Evolutionary conservation across 306 rosid genomes (phyloP), one percentile per base, ranked within the genome.

Genomic region (Pyrus betulifolia): DNA sequence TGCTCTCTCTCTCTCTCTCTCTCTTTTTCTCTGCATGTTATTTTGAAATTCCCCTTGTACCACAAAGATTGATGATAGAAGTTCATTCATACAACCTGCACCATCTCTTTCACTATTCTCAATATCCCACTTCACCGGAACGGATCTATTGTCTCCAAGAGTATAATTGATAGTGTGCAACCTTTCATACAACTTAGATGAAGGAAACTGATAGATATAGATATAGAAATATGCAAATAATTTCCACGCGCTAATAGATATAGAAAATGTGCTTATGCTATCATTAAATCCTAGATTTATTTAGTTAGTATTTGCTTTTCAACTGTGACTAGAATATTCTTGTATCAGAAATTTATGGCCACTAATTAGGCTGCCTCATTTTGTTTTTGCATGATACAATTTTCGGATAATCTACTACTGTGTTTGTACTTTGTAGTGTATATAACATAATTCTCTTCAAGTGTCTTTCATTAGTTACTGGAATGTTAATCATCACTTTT

Each of bases 331-430:
- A 49, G 54, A 19, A 49, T 49, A 49, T 49, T 49, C 55, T 49
- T 49, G 55, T 49, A 49, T 15, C 8, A 6, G 8, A 11, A n/a
- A 71, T 57, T 33, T 71, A 31, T 12, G 61, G 44, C 66, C 4
- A 5, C 17, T 74, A 18, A 63, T 38, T 22, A 65, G 67, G 67
- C 35, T 40, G n/a, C 71, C 45, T 38, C 42, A 21, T 68, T 60
- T 1, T 7, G 11, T 62, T 10, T 70, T 52, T 69, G 62, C 69
- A 28, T 42, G 65, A n/a, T 42, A 45, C 31, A 63, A 51, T 70
- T 28, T 74, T 79, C 27, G 25, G 76, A 77, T 67, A 27, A 7
- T 59, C 58, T 60, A 38, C 58, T 60, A 38, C 42, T 72, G 55
- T 68, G 22, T 28, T 44, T 66, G 11, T 67, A 38, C 18, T 30